phyloP scores from a whole-genome alignment of 306 rosid genomes.

The Prunus davidiana region DNA sequence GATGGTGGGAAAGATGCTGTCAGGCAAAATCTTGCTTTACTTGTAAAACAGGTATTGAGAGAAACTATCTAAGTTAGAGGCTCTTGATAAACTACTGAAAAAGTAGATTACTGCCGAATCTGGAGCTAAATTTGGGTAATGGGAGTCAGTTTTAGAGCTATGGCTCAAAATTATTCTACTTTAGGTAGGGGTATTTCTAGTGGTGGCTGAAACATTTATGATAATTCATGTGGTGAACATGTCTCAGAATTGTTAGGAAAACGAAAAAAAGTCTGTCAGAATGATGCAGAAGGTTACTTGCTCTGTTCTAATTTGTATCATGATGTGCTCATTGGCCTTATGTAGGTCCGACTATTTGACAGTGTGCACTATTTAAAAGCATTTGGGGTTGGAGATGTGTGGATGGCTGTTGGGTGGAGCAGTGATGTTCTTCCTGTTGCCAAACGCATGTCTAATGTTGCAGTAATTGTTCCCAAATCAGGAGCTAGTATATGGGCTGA shows the following conservation, averaged over 20 bases:
- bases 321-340: conserved; percentile 22
- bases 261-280: not conserved
- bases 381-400: conserved; percentile 83
- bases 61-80: not conserved
- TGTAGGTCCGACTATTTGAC: conserved; percentile 80
- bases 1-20: conserved; percentile 73
- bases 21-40: conserved; percentile 54
- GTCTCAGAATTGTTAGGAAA: not conserved
- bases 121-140: not conserved
- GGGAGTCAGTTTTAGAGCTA: not conserved
- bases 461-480: conserved; percentile 84
- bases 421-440: conserved; percentile 84
- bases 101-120: not conserved
- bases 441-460: conserved; percentile 77
- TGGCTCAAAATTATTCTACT: not conserved
- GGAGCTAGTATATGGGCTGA: conserved; percentile 95
- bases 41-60: conserved; percentile 69
- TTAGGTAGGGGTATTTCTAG: not conserved
- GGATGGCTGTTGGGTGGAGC: conserved; percentile 99
- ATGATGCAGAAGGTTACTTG: not conserved
- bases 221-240: not conserved
- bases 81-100: not conserved
- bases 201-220: not conserved
- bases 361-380: conserved; percentile 77
- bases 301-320: not conserved